Conservation (phyloP, 257 asterid species). For the Nicotiana tomentosiformis region DNA sequence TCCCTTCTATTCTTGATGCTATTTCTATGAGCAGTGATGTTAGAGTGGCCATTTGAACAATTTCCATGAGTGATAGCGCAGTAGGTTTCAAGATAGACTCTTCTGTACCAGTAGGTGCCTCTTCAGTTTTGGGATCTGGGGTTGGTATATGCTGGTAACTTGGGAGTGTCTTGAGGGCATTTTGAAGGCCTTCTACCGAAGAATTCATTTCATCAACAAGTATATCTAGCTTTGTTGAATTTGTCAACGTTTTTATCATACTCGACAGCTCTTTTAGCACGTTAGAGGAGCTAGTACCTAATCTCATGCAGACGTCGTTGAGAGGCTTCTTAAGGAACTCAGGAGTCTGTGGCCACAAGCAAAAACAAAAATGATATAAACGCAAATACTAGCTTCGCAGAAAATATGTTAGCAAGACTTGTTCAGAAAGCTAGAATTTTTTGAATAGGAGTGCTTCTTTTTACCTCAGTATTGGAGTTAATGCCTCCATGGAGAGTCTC, state of each 20-base stretch:
- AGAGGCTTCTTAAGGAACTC: constrained; percentile 48
- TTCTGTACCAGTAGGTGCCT: constrained; percentile 2
- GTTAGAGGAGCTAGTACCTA: constrained; percentile 38
- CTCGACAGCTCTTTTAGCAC: constrained; percentile 47
- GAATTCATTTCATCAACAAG: constrained; percentile 48
- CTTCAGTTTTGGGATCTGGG: constrained; percentile 5
- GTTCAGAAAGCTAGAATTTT: not conserved
- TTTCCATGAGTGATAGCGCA: constrained; percentile 33
- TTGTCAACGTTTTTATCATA: constrained; percentile 39
- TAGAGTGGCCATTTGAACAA: constrained; percentile 48
- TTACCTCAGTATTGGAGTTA: constrained; percentile 44
- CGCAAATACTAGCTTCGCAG: not conserved
- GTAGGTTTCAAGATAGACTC: constrained; percentile 14
- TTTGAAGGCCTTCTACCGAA: constrained; percentile 51
- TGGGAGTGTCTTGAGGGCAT: constrained; percentile 38
- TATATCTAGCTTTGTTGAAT: constrained; percentile 40
- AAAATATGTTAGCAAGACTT: not conserved
- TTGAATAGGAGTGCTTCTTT: not conserved
- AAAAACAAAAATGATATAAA: not conserved
- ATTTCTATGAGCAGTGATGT: constrained; percentile 62
- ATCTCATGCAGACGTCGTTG: constrained; percentile 33
- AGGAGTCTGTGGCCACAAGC: constrained; percentile 34
- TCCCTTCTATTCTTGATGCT: constrained; percentile 48
- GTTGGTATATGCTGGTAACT: constrained; percentile 22
- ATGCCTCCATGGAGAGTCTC: constrained; percentile 50